phyloP scores from a whole-genome alignment of 2,329 filamentous ascomycete species.

The Penicillium sp. region DNA sequence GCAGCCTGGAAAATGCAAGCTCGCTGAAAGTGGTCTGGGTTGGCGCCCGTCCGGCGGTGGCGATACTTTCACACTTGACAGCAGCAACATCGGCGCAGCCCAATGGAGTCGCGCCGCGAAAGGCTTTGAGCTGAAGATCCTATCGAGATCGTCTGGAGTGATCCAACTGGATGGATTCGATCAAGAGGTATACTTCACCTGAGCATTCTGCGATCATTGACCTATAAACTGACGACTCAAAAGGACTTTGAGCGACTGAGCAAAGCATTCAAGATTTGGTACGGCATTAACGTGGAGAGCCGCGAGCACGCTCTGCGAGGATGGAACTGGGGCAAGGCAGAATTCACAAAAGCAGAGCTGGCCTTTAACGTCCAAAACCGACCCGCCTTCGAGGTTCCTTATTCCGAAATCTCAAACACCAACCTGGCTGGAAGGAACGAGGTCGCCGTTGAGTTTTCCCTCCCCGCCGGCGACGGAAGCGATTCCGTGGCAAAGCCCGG shows the following conservation, averaged over 20 bases:
- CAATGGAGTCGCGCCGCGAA: constrained; percentile 94
- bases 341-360: constrained; percentile 92
- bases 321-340: constrained; percentile 99
- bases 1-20: constrained; percentile 86
- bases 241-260: constrained; percentile 83
- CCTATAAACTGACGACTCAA: constrained; percentile 10
- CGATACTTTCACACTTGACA: constrained; percentile 91
- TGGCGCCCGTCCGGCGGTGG: constrained; percentile 89
- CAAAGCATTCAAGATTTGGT: constrained; percentile 98
- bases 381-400: constrained; percentile 93
- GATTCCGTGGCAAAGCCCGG: constrained; percentile 71
- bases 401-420: constrained; percentile 95
- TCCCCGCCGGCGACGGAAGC: constrained; percentile 69
- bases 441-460: constrained; percentile 89
- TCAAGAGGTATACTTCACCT: constrained; percentile 60
- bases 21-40: constrained; percentile 89
- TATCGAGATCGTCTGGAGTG: constrained; percentile 77
- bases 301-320: constrained; percentile 92
- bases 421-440: constrained; percentile 97
- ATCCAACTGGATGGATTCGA: constrained; percentile 94
- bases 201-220: neutral
- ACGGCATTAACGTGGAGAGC: constrained; percentile 86
- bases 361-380: constrained; percentile 96
- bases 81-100: constrained; percentile 76
- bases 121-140: constrained; percentile 90